phyloP scores from a whole-genome alignment of 1,139 yeast genomes.

The Meyerozyma smithsonii region DNA sequence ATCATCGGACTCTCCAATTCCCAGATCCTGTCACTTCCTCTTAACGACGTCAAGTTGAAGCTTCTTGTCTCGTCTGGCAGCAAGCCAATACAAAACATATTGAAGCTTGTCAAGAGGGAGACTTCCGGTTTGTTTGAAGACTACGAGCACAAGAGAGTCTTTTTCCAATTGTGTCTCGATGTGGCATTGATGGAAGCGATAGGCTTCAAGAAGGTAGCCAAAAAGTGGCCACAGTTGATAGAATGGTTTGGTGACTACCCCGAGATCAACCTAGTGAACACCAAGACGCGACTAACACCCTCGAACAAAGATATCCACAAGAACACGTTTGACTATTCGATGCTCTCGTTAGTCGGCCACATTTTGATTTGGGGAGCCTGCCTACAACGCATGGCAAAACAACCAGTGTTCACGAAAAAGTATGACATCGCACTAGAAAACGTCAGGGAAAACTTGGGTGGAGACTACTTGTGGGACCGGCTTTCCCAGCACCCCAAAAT shows the following conservation, averaged over 20 bases:
- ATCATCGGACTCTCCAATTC: slow-evolving; percentile 38
- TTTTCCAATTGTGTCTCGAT: slow-evolving; percentile 29
- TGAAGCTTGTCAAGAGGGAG: slow-evolving; percentile 25
- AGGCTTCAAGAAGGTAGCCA: slow-evolving; percentile 30
- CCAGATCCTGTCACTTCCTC: slow-evolving; percentile 31
- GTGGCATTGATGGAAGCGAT: slow-evolving; percentile 38
- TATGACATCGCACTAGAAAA: slow-evolving; percentile 18
- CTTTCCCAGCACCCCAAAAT: slow-evolving; percentile 31
- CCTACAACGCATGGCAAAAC: slow-evolving; percentile 19
- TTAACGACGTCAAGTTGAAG: slow-evolving; percentile 38
- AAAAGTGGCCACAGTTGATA: slow-evolving; percentile 23
- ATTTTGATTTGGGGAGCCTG: slow-evolving; percentile 38
- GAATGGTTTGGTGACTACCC: slow-evolving; percentile 29
- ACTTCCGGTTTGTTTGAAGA: slow-evolving; percentile 26
- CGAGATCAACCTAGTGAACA: slow-evolving; percentile 32
- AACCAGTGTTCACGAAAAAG: slow-evolving; percentile 15
- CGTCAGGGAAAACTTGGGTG: slow-evolving; percentile 32
- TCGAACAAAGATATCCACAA: slow-evolving; percentile 32
- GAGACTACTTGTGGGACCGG: slow-evolving; percentile 42
- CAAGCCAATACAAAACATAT: slow-evolving; percentile 27
- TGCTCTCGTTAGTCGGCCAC: slow-evolving; percentile 37
- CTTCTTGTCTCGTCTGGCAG: slow-evolving; percentile 30
- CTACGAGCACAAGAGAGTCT: slow-evolving; percentile 20
- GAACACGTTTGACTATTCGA: slow-evolving; percentile 37
- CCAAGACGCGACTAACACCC: slow-evolving; percentile 33